Base-by-base conservation (phyloP, 179 eudicot species). In the Corrigiola litoralis region DNA sequence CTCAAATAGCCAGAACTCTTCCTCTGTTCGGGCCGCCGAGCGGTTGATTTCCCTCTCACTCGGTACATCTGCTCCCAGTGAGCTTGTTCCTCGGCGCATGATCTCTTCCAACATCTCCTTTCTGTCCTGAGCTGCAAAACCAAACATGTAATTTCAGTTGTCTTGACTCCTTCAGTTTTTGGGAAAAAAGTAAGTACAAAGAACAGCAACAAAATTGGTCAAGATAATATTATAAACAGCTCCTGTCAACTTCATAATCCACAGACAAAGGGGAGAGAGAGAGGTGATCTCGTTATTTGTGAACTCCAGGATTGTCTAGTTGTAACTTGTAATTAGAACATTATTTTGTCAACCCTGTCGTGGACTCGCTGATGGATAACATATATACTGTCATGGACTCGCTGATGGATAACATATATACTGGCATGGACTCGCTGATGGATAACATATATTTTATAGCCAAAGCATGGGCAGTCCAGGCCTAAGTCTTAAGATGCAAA, bases 11-110 rank as follows among this genome's bases (percentile, higher is more conserved):
- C 96, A 90, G 77, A 74, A 94, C 70, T 94, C 99, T 73, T 94
- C 96, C 0, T 94, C 96, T 20, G 96, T 61, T 62, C 99, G 84
- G 4, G 97, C 97, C 59, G 97, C 95, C 56, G 90, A 80, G 41
- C 97, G 90, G 40, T 94, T 94, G 40, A 94, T 94, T 72, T 94
- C 99, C 72, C 95, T 84, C 77, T 94, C 99, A 45, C 97, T 94
- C 16, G 99, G 99, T 14, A 90, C 87, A 66, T 94, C 99, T 6
- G 82, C 71, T 55, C 99, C 97, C 16, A 94, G 96, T 1, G 97
- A 72, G 72, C 97, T 94, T 17, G 96, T 84, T 61, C 99, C 99
- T 68, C 74, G 82, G 4, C 96, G 91, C 99, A 94, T 94, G 6
- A 94, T 91, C 81, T 86, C 94, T 76, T 88, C 86, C 73, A 94